A percentile compares a stretch with the other conserved stretches of the same genome.
Conservation (phyloP, 208 protist genomes). For the Leishmania major region DNA sequence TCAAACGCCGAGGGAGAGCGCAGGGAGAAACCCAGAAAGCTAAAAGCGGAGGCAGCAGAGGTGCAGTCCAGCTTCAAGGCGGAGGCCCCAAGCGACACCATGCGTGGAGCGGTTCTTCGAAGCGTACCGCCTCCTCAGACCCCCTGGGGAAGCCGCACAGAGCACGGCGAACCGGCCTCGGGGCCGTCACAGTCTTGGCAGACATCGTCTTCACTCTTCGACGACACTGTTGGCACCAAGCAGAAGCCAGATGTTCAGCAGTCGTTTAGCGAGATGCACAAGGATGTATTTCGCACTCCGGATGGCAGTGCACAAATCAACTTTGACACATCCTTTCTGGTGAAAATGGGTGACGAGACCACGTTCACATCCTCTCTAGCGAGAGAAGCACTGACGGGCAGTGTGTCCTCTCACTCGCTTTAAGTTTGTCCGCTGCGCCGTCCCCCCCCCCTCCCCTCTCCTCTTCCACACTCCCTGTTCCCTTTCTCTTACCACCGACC, state of each 20-base stretch:
- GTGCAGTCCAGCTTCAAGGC: slow-evolving; percentile 6
- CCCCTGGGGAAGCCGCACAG: no score
- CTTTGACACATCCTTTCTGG: slow-evolving; percentile 73
- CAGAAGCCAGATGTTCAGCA: slow-evolving; percentile 13
- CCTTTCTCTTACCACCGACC: not conserved
- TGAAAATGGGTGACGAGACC: slow-evolving; percentile 80
- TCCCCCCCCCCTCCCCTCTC: not conserved
- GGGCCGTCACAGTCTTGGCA: slow-evolving; percentile 9
- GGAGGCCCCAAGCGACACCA: slow-evolving; percentile 20
- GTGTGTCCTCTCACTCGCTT: slow-evolving; percentile 9
- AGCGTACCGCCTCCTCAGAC: slow-evolving; percentile 16
- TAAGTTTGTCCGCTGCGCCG: not conserved
- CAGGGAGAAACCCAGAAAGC: slow-evolving; percentile 6
- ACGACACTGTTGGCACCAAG: slow-evolving; percentile 15
- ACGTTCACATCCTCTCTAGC: slow-evolving; percentile 72
- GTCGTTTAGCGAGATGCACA: slow-evolving; percentile 29
- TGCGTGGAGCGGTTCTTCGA: slow-evolving; percentile 10
- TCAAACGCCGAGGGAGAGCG: slow-evolving; percentile 6
- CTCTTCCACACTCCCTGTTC: no score
- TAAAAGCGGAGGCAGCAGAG: not conserved
- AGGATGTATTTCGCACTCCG: slow-evolving; percentile 24
- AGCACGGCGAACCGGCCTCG: not conserved
- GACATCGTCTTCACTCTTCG: slow-evolving; percentile 22
- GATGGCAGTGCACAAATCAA: slow-evolving; percentile 25
- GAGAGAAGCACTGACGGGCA: slow-evolving; percentile 43